Base-by-base conservation (phyloP, 2,329 filamentous ascomycete species). In the Cladosporium sp. region DNA sequence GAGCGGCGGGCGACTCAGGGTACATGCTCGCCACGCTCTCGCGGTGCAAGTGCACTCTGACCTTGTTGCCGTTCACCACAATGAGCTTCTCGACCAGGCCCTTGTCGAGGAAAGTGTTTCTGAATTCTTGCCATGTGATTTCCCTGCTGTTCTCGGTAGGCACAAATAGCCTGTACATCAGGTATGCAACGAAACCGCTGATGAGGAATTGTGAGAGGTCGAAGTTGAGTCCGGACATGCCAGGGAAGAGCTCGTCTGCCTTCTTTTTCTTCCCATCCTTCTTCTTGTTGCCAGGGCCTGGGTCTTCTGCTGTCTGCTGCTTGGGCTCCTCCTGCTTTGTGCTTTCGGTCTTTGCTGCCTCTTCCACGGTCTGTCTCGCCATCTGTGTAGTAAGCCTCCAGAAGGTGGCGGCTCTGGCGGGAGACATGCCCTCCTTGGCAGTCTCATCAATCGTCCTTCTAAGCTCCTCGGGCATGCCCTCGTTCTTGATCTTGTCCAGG, bases 121-220 rank as follows among this genome's bases (percentile, higher is more conserved):
- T 85, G 80, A 99, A 92, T 80, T 99, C 95, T 80, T 99, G 93
- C 92, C 93, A 99, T 64, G 95, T 98, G 66, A 99, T 97, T 76
- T 99, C 94, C 74, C 88, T 84, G 64, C 81, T 83, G 68, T 83
- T 84, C 68, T 91, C 88, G 23, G 85, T 84, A 3, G 89, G 89
- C 66, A 92, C 84, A 65, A 94, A 80, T 69, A 86, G 83, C 64
- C 85, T 82, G 77, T 88, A 89, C 57, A 88, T 76, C 64, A 90
- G 81, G 74, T 88, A 91, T 13, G 86, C 80, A 36, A 89, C 78
- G 70, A 91, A 84, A 21, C 84, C 79, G 32, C 84, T 83, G 56
- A 89, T 80, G 34, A 89, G 70, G 68, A 85, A 80, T 25, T 84
- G 85, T 65, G 81, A 81, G 43, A 82, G 79, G 74, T 89, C 87